phyloP scores from a whole-genome alignment of 2,329 filamentous ascomycete species.

The Pestalotiopsis sp. region DNA sequence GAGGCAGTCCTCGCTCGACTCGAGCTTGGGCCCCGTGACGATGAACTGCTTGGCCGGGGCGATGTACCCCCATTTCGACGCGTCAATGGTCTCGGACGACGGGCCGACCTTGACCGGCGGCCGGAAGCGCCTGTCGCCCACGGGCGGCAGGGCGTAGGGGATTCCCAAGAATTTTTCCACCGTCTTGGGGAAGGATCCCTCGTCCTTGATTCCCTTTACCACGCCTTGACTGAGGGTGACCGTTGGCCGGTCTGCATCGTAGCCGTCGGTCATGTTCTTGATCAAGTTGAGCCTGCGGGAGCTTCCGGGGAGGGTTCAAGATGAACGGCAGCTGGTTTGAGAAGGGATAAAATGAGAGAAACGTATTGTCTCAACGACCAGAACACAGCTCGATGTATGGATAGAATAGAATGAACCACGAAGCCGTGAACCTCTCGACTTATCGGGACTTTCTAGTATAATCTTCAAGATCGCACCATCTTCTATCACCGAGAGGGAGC shows the following conservation, averaged over 20 bases:
- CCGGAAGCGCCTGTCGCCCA: constrained; percentile 45
- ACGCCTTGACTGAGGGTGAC: constrained; percentile 19
- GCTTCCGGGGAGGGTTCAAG: neutral
- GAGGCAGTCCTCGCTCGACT: constrained; percentile 26
- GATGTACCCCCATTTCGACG: constrained; percentile 22
- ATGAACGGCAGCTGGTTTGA: neutral
- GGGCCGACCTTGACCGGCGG: constrained; percentile 30
- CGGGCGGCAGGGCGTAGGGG: constrained; percentile 47
- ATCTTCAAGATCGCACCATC: neutral
- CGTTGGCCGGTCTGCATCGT: constrained; percentile 10
- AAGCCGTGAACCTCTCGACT: neutral
- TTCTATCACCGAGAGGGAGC: neutral
- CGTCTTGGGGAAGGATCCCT: constrained; percentile 17
- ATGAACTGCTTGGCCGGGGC: constrained; percentile 21
- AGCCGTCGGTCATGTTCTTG: neutral
- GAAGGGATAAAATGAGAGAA: neutral
- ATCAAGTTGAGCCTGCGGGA: neutral
- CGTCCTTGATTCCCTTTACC: constrained; percentile 25
- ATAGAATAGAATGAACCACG: neutral
- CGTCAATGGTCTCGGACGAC: constrained; percentile 26
- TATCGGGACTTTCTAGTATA: neutral
- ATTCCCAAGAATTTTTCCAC: constrained; percentile 47
- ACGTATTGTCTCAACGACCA: too few relatives aligned
- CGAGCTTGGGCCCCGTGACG: constrained; percentile 18
- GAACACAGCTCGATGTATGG: neutral